phyloP scores from a whole-genome alignment of 352 stramenopile genomes.

The Pythium oligandrum region DNA sequence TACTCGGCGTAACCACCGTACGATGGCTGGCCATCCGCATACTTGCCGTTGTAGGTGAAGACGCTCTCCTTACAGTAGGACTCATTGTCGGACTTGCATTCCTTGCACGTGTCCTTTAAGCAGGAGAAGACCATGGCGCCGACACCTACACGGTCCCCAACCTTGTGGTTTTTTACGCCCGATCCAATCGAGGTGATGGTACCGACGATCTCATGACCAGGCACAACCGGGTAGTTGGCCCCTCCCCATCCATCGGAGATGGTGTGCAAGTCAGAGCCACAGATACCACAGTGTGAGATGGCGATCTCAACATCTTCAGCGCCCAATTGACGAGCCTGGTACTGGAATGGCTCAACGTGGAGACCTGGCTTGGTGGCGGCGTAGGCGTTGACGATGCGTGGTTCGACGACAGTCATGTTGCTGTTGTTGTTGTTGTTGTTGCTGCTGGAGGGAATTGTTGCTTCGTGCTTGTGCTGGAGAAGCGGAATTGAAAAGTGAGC shows the following conservation, averaged over 20 bases:
- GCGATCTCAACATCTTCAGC: constrained; percentile 51
- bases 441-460: no score
- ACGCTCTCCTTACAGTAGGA: constrained; percentile 49
- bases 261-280: constrained; percentile 48
- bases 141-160: constrained; percentile 76
- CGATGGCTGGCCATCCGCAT: constrained; percentile 24
- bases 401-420: no score
- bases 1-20: constrained; percentile 73
- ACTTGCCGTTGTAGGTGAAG: constrained; percentile 49
- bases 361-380: constrained; percentile 31
- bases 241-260: constrained; percentile 43
- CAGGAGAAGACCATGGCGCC: constrained; percentile 72
- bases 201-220: constrained; percentile 54
- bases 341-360: constrained; percentile 32
- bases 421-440: no score
- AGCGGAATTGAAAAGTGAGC: no score
- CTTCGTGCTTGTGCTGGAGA: no score
- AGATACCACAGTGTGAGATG: constrained; percentile 61
- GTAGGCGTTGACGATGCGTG: constrained; percentile 37
- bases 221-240: constrained; percentile 35
- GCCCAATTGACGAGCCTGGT: constrained; percentile 38
- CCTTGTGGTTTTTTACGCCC: constrained; percentile 51
- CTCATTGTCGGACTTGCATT: constrained; percentile 52
- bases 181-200: constrained; percentile 29
- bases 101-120: constrained; percentile 56